phyloP scores from a whole-genome alignment of 1,284 basidiomycete species.

The Cryptococcus deneoformans region DNA sequence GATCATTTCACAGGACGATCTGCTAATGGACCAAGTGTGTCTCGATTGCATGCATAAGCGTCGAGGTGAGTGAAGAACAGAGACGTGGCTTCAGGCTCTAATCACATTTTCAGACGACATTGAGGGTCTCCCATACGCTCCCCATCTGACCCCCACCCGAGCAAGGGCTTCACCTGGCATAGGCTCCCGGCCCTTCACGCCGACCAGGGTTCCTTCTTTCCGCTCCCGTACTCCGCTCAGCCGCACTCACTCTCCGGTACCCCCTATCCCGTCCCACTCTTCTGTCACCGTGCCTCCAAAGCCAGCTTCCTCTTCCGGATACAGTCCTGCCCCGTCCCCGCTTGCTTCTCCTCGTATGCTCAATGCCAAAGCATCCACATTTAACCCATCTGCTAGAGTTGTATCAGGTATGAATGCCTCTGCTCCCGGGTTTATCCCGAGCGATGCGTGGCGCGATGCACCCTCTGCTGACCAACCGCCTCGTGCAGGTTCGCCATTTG shows the following conservation, averaged over 20 bases:
- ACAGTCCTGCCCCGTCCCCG: constrained; percentile 54
- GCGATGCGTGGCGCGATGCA: constrained; percentile 42
- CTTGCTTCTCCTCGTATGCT: constrained; percentile 57
- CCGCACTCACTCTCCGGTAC: constrained; percentile 38
- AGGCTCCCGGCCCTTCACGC: constrained; percentile 43
- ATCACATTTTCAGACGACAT: constrained; percentile 36
- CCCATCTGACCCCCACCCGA: constrained; percentile 41
- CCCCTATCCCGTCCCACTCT: constrained; percentile 51
- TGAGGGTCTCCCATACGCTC: constrained; percentile 42
- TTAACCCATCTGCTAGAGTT: constrained; percentile 66
- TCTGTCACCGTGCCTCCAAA: background rate
- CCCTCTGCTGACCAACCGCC: constrained; percentile 16
- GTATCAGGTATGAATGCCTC: constrained; percentile 22
- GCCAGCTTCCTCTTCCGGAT: constrained; percentile 56
- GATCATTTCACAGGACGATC: constrained; percentile 34
- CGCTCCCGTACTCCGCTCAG: constrained; percentile 42
- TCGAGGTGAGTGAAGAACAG: constrained; percentile 52
- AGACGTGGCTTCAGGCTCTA: constrained; percentile 6
- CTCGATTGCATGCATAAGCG: constrained; percentile 50
- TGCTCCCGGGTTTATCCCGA: constrained; percentile 57
- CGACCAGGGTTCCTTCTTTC: constrained; percentile 46
- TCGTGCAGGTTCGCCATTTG: constrained; percentile 39
- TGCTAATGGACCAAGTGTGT: constrained; percentile 49
- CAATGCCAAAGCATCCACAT: constrained; percentile 65
- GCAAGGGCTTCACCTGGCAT: constrained; percentile 33